Percentiles rank a stretch among this genome's conserved stretches.
These are phyloP conservation scores for Lagerstroemia speciosa DNA, from an alignment of 345 rosid species.

Conservation along the genomic window DNA sequence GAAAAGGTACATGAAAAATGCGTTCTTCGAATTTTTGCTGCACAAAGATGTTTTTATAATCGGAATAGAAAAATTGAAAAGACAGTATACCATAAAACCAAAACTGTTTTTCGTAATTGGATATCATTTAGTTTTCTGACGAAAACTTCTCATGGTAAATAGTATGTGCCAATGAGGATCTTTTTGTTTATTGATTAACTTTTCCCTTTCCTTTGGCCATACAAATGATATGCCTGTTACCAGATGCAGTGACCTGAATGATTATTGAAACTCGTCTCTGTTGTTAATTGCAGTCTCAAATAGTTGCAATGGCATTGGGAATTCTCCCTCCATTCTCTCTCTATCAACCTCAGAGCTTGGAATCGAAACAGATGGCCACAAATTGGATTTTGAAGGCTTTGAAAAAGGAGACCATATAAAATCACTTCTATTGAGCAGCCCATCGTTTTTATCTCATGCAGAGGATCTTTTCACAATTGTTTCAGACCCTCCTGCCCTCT, in stretches of 20 bases:
- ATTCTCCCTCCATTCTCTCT: not conserved
- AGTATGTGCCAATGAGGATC: not conserved
- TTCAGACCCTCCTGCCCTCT: conserved; percentile 11
- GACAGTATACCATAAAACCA: not conserved
- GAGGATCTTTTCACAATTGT: conserved; percentile 40
- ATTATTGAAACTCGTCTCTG: not conserved
- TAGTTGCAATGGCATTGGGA: not conserved
- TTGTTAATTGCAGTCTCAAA: not conserved
- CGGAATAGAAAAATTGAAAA: not conserved
- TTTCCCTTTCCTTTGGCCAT: not conserved
- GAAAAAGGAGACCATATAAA: conserved; percentile 19
- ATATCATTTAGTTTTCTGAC: not conserved
- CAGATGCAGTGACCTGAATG: not conserved
- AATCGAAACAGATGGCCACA: not conserved
- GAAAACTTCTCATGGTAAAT: not conserved
- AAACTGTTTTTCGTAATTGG: not conserved
- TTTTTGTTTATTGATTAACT: too few relatives aligned
- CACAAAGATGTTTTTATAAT: not conserved
- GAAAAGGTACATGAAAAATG: not conserved
- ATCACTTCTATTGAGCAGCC: conserved; percentile 37
- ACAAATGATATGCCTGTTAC: not conserved
- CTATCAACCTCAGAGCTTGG: not conserved
- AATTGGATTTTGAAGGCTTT: conserved; percentile 10
- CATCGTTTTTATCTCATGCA: conserved; percentile 37
- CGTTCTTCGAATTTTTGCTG: not conserved